phyloP scores from a whole-genome alignment of 495 filamentous ascomycete genomes.

The Podospora appendiculata region DNA sequence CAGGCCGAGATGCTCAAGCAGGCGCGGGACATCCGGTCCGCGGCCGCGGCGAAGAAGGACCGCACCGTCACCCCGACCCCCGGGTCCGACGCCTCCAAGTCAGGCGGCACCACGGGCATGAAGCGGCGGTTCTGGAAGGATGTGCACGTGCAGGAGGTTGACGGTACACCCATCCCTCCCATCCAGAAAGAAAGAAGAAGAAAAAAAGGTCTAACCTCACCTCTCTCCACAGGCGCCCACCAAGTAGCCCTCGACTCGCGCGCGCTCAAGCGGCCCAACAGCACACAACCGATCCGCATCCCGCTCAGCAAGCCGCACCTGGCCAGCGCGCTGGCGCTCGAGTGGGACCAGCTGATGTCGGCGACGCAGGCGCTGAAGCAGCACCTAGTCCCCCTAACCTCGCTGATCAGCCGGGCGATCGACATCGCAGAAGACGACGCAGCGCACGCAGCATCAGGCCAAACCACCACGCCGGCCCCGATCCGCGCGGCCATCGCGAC shows the following conservation, averaged over 20 bases:
- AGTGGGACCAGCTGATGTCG: conserved; percentile 82
- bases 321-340: conserved; percentile 77
- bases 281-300: conserved; percentile 57
- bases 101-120: conserved; percentile 19
- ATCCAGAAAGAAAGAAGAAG: not conserved
- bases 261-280: conserved; percentile 66
- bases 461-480: not conserved
- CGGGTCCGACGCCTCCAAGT: not conserved
- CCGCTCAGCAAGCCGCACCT: conserved; percentile 71
- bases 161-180: conserved; percentile 25
- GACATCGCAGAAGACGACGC: conserved; percentile 66
- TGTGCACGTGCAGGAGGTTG: conserved; percentile 52
- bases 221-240: conserved; percentile 42
- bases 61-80: not conserved
- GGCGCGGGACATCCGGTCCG: conserved; percentile 36
- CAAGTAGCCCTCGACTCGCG: conserved; percentile 74
- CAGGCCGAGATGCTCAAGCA: conserved; percentile 44
- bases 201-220: not conserved
- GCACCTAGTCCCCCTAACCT: conserved; percentile 87
- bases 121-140: conserved; percentile 79
- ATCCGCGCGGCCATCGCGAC: conserved; percentile 52
- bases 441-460: conserved; percentile 1
- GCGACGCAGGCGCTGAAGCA: conserved; percentile 68
- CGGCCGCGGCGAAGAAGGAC: conserved; percentile 5
- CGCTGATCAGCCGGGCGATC: conserved; percentile 67